Evolutionary conservation across 768 basidiomycete genomes (phyloP), one percentile per base, ranked within the genome.

Genomic region (Boletus rubroflammeus): DNA sequence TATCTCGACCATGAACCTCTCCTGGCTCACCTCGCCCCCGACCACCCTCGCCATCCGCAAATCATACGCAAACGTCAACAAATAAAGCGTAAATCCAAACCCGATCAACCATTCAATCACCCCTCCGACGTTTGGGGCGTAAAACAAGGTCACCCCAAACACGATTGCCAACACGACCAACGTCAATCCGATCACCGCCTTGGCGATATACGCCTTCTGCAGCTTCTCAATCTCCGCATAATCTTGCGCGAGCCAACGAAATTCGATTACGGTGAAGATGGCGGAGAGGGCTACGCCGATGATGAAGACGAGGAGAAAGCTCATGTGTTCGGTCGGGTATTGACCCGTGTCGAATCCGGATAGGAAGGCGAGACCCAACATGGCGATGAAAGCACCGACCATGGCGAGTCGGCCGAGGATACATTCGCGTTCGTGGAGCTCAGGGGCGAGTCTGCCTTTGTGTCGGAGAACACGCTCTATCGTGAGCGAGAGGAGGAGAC

Each of bases 61-160:
- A 67, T 92, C 90, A 66, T 79, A 86, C 58, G 68, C 81, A 71
- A 88, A 91, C 0, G 87, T 85, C 54, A 88, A 73, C 38, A 90
- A 71, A 67, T 87, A 91, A 59, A 88, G 77, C 6, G 84, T 84
- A 67, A 83, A 90, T 8, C 86, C 81, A 50, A 90, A 84, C 4
- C 80, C 78, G 46, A 92, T 87, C 0, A 68, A 63, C 89, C 89
- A 92, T 67, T 92, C 90, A 7, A 91, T 61, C 51, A 90, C 68
- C 80, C 81, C 85, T 66, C 81, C 86, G 0, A 72, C 81, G 54
- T 84, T 68, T 1, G 57, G 58, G 0, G 70, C 76, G 10, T 65
- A 61, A 59, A 72, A 84, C 3, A 86, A 63, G 10, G 79, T 65
- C 15, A 81, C 68, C 1, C 74, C 85, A 64, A 91, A 90, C 7